Percentiles rank a stretch among this genome's conserved stretches.
These are phyloP conservation scores for Isoetes taiwanensis DNA, from an alignment of 75 land plant species.

Conservation along the genomic window DNA sequence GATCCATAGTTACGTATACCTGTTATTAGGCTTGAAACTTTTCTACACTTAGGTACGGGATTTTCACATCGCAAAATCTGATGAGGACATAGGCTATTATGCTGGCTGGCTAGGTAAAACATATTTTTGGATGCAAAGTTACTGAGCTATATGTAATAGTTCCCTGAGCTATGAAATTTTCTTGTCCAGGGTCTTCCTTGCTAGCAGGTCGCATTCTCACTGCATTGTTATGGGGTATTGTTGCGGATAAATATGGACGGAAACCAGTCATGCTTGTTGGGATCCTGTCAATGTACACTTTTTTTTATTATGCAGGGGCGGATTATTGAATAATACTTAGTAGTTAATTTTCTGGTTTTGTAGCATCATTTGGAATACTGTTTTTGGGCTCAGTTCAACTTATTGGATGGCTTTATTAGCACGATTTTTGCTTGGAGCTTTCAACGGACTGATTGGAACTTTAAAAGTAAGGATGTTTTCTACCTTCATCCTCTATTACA, in stretches of 20 bases:
- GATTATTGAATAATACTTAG: neutral
- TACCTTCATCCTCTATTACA: too few species aligned
- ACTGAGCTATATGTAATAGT: neutral
- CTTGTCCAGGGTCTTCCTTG: neutral
- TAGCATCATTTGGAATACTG: neutral
- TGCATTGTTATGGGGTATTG: neutral
- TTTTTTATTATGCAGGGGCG: neutral
- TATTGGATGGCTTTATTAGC: constrained; percentile 1
- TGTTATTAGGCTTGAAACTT: neutral
- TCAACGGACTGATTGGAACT: constrained; percentile 34
- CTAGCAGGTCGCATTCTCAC: neutral
- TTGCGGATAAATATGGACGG: constrained; percentile 1
- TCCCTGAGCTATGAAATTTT: neutral
- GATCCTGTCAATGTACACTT: neutral
- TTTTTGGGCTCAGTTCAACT: constrained; percentile 1
- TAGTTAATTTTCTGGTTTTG: neutral
- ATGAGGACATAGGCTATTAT: constrained; percentile 4
- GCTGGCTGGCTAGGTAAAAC: constrained; percentile 1
- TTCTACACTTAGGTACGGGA: neutral
- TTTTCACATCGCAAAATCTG: neutral
- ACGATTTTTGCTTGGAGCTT: constrained; percentile 3
- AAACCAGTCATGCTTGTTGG: neutral
- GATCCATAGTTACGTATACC: neutral
- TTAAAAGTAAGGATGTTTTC: constrained; percentile 59
- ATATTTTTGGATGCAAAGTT: neutral